Conservation (phyloP, 352 stramenopile genomes). For the Albugo candida region DNA sequence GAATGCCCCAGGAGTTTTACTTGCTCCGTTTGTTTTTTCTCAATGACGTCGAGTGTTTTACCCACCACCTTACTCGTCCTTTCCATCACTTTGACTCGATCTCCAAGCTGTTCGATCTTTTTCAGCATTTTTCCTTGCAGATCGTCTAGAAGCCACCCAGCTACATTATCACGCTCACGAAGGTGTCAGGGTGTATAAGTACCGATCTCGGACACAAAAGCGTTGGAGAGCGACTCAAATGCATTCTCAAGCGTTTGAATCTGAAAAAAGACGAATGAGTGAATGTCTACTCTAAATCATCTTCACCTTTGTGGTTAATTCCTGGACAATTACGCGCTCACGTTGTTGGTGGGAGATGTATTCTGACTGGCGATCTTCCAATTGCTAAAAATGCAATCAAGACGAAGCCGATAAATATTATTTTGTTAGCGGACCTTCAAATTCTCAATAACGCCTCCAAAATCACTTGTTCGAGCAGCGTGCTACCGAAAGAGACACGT, state of each 20-base stretch:
- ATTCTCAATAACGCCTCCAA: too few relatives aligned
- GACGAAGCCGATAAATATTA: too few relatives aligned
- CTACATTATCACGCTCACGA: background rate
- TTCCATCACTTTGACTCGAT: slow-evolving; percentile 2
- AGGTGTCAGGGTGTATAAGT: background rate
- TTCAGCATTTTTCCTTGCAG: slow-evolving; percentile 13
- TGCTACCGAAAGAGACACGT: too few relatives aligned
- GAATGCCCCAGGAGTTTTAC: slow-evolving; percentile 16
- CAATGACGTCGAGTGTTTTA: slow-evolving; percentile 15
- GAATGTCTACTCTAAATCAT: too few relatives aligned
- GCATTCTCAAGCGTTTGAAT: slow-evolving; percentile 25
- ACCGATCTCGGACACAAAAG: slow-evolving; percentile 15
- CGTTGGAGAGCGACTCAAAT: slow-evolving; percentile 16
- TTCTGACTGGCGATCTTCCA: too few relatives aligned
- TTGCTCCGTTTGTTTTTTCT: slow-evolving; percentile 20
- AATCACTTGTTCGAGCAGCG: too few relatives aligned
- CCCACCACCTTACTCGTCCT: slow-evolving; percentile 6
- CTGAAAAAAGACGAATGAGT: slow-evolving; percentile 4
- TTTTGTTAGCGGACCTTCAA: too few relatives aligned
- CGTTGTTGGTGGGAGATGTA: too few relatives aligned
- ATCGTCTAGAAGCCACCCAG: slow-evolving; percentile 5
- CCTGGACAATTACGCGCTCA: too few relatives aligned
- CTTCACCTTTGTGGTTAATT: too few relatives aligned
- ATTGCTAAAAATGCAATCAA: too few relatives aligned
- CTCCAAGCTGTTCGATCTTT: slow-evolving; percentile 15